Evolutionary conservation across 768 basidiomycete species (phyloP).

Genomic region (Termitomyces sp.): DNA sequence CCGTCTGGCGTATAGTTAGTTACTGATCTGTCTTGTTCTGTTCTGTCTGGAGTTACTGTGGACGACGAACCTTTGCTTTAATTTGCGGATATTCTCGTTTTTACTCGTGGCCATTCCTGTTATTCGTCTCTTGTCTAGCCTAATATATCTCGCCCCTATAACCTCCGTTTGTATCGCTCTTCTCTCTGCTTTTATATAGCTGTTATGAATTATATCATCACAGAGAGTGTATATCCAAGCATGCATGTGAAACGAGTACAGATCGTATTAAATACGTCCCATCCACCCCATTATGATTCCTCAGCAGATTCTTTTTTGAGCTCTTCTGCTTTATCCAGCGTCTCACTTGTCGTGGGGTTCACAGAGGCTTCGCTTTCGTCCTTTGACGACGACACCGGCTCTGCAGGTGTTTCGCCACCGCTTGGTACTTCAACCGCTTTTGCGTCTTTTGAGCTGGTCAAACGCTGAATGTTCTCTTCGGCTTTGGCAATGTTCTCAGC

Average conservation of each 20-base stretch:
- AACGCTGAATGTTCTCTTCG: conserved; percentile 68
- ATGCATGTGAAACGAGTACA: conserved; percentile 13
- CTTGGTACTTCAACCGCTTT: conserved; percentile 33
- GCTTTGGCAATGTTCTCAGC: conserved; percentile 80
- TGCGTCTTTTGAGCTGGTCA: conserved; percentile 45
- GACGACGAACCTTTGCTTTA: conserved; percentile 9
- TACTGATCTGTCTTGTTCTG: conserved; percentile 20
- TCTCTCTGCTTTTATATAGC: conserved; percentile 18
- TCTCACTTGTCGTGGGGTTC: conserved; percentile 37
- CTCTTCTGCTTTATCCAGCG: conserved; percentile 42
- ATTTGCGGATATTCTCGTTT: conserved; percentile 21
- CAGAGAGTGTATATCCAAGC: conserved; percentile 14
- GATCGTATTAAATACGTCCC: conserved; percentile 6
- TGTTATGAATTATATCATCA: conserved; percentile 11
- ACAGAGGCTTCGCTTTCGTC: conserved; percentile 27
- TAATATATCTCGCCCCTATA: conserved; percentile 9
- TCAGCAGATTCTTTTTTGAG: conserved; percentile 28
- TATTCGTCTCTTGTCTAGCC: conserved; percentile 18
- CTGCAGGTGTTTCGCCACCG: conserved; percentile 40
- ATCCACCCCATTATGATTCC: conserved; percentile 17
- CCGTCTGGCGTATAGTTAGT: conserved; percentile 34
- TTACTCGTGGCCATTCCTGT: conserved; percentile 11
- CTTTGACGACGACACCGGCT: conserved; percentile 43
- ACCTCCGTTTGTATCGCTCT: conserved; percentile 24
- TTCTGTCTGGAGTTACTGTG: conserved; percentile 8